Conservation (phyloP, 2,329 filamentous ascomycete genomes). For the Aspergillus sp. region DNA sequence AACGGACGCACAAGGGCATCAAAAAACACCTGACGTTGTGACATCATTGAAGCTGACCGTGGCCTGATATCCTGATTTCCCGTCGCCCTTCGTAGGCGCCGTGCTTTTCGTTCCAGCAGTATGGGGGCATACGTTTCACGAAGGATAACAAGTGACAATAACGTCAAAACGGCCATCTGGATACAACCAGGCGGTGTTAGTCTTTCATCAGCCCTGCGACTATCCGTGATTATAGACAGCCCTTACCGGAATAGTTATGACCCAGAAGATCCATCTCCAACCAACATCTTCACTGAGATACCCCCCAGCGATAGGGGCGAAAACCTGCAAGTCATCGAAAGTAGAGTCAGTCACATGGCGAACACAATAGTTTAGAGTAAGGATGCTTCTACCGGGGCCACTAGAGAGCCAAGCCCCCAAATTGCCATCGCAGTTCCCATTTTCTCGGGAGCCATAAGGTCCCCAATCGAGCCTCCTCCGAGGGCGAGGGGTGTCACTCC, state of each 20-base stretch:
- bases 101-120: conserved; percentile 31
- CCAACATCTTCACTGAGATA: neutral
- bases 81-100: conserved; percentile 30
- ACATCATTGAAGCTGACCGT: conserved; percentile 36
- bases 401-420: neutral
- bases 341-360: too few species aligned
- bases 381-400: too few species aligned
- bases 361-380: too few species aligned
- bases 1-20: conserved; percentile 48
- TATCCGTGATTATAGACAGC: too few species aligned
- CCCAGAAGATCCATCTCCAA: conserved; percentile 34
- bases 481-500: neutral
- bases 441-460: neutral
- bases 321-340: too few species aligned
- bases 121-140: conserved; percentile 36
- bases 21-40: conserved; percentile 41
- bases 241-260: conserved; percentile 39
- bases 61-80: conserved; percentile 26
- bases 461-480: neutral
- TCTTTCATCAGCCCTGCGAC: neutral
- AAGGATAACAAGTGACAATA: conserved; percentile 27
- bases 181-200: neutral
- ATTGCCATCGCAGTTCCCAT: neutral
- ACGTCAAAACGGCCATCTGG: conserved; percentile 23
- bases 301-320: neutral